Evolutionary conservation across 2,329 filamentous ascomycete species (phyloP).

Genomic region (Hypoxylon sp.): DNA sequence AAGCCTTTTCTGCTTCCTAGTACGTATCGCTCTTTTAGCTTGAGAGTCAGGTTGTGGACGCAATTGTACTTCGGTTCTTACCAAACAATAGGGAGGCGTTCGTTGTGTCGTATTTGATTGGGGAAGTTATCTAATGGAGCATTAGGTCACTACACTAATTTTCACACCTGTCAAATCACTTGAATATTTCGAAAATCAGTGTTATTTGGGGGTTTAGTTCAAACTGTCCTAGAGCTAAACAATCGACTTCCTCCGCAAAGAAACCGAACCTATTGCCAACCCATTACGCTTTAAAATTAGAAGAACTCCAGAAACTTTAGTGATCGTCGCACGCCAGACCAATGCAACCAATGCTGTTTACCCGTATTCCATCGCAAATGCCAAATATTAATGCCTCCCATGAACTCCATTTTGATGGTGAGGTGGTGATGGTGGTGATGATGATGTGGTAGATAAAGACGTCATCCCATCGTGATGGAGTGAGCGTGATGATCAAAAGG

Average conservation of each 20-base stretch:
- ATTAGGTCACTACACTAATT: not conserved
- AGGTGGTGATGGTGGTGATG: slow-evolving; percentile 5
- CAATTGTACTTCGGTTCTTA: no score
- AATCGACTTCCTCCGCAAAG: not conserved
- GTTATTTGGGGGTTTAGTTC: slow-evolving; percentile 8
- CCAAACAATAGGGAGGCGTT: no score
- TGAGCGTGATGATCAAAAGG: slow-evolving; percentile 11
- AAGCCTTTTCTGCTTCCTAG: no score
- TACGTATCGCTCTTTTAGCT: no score
- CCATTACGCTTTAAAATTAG: not conserved
- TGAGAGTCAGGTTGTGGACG: no score
- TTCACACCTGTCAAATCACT: not conserved
- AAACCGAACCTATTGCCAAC: not conserved
- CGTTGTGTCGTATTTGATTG: no score
- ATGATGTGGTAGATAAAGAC: slow-evolving; percentile 20
- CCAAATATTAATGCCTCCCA: slow-evolving; percentile 3
- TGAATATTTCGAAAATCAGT: not conserved
- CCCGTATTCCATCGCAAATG: slow-evolving; percentile 13
- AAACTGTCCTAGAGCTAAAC: slow-evolving; percentile 6
- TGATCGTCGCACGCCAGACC: slow-evolving; percentile 4
- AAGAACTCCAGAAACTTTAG: not conserved
- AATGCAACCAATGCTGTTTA: not conserved
- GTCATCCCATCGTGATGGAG: not conserved
- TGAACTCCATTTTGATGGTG: slow-evolving; percentile 25
- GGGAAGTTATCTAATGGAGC: not conserved